phyloP scores from a whole-genome alignment of 345 rosid species.

The Kandelia obovata region DNA sequence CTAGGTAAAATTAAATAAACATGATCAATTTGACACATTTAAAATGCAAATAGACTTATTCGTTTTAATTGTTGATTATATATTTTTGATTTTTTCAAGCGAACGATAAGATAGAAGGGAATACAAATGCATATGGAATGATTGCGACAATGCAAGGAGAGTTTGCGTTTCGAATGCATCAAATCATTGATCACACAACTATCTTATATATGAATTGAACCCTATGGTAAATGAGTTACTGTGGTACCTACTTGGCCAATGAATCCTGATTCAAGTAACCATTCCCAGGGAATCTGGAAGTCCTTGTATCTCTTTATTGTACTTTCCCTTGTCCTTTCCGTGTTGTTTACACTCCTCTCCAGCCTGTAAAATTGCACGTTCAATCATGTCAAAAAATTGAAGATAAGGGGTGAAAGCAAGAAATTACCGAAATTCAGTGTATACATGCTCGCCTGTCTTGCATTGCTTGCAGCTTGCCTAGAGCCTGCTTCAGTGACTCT shows the following conservation, averaged over 20 bases:
- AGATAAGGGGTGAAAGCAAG: conserved; percentile 3
- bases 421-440: conserved; percentile 26
- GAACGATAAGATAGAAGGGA: no score
- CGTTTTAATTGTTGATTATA: no score
- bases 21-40: no score
- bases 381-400: conserved; percentile 18
- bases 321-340: conserved; percentile 59
- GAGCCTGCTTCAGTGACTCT: conserved; percentile 42
- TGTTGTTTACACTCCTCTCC: conserved; percentile 58
- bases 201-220: no score
- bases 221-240: conserved; percentile 17
- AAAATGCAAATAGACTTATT: no score
- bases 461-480: conserved; percentile 60
- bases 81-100: no score
- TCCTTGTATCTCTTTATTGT: conserved; percentile 66
- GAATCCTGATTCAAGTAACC: conserved; percentile 78
- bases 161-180: no score
- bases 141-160: no score
- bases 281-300: conserved; percentile 83
- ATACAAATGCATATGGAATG: no score
- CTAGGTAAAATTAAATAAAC: no score
- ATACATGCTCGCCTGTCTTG: conserved; percentile 96
- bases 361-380: conserved; percentile 47
- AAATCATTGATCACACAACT: no score
- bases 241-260: conserved; percentile 67